phyloP scores from a whole-genome alignment of 2,329 filamentous ascomycete genomes.

The Phialophora tarda region DNA sequence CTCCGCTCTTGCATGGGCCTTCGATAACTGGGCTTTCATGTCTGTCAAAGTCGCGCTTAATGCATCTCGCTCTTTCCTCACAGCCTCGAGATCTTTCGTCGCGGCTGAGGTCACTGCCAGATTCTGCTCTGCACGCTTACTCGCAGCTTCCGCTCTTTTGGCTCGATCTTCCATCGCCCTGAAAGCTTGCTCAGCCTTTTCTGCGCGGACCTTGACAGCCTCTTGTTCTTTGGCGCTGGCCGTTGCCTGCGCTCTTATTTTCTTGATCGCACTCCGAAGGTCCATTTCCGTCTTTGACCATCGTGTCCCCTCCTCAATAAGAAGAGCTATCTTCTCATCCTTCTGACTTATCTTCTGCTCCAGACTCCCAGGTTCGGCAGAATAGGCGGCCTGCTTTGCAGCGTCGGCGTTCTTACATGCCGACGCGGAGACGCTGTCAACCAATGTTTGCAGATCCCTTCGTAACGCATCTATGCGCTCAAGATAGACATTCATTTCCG shows the following conservation, averaged over 20 bases:
- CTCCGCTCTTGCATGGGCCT: constrained; percentile 70
- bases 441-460: constrained; percentile 85
- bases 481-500: constrained; percentile 81
- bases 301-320: constrained; percentile 92
- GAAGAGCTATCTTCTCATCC: constrained; percentile 83
- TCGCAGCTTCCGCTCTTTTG: constrained; percentile 64
- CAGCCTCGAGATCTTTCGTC: constrained; percentile 63
- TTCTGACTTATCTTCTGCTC: constrained; percentile 87
- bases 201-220: constrained; percentile 61
- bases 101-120: constrained; percentile 58
- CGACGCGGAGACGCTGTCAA: constrained; percentile 76
- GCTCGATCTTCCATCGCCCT: constrained; percentile 59
- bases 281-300: constrained; percentile 86
- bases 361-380: constrained; percentile 66
- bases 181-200: constrained; percentile 64
- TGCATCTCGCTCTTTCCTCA: constrained; percentile 67
- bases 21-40: constrained; percentile 71
- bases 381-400: constrained; percentile 70
- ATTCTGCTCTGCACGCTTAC: constrained; percentile 62
- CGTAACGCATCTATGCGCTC: constrained; percentile 92
- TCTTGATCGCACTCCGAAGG: constrained; percentile 81
- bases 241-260: constrained; percentile 63
- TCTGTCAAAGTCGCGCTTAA: constrained; percentile 70
- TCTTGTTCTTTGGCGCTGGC: constrained; percentile 60
- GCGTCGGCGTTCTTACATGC: constrained; percentile 78